These are phyloP conservation scores for Fomitiporia mediterranea DNA, from an alignment of 1,284 basidiomycete genomes.

Conservation along the genomic window DNA sequence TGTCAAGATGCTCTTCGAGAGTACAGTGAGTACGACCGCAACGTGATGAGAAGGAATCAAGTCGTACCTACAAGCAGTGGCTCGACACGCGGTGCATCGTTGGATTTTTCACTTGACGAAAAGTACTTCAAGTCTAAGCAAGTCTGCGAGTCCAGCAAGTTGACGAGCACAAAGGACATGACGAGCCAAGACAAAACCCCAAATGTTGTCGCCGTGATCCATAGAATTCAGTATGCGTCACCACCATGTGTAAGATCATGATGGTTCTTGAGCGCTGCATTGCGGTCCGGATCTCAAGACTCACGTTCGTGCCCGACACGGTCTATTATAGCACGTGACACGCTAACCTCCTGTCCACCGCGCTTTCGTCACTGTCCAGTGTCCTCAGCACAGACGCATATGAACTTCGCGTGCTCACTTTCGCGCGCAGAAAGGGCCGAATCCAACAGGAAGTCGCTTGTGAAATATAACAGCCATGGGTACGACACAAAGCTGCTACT, in stretches of 20 bases:
- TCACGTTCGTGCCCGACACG: background rate
- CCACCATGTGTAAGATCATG: background rate
- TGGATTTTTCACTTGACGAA: background rate
- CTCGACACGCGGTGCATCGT: background rate
- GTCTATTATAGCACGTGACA: background rate
- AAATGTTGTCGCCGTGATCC: background rate
- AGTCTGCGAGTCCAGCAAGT: background rate
- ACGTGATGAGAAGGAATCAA: background rate
- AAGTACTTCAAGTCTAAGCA: background rate
- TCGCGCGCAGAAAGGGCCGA: background rate
- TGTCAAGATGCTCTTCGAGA: conserved; percentile 13
- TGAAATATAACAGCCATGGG: conserved; percentile 10
- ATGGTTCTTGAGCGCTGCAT: background rate
- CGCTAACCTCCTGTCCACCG: background rate
- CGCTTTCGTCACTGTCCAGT: background rate
- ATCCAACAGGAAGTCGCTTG: background rate
- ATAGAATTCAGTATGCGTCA: background rate
- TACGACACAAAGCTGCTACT: conserved; percentile 6
- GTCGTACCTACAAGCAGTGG: conserved; percentile 1
- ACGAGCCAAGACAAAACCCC: background rate
- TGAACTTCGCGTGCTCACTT: background rate
- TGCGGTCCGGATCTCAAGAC: background rate
- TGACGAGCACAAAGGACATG: background rate
- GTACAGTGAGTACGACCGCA: background rate
- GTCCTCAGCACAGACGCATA: conserved; percentile 5